A percentile compares a stretch with the other conserved stretches of the same genome.
Evolutionary conservation across 495 filamentous ascomycete genomes (phyloP).

Genomic region (Hypoxylon crocopeplum): DNA sequence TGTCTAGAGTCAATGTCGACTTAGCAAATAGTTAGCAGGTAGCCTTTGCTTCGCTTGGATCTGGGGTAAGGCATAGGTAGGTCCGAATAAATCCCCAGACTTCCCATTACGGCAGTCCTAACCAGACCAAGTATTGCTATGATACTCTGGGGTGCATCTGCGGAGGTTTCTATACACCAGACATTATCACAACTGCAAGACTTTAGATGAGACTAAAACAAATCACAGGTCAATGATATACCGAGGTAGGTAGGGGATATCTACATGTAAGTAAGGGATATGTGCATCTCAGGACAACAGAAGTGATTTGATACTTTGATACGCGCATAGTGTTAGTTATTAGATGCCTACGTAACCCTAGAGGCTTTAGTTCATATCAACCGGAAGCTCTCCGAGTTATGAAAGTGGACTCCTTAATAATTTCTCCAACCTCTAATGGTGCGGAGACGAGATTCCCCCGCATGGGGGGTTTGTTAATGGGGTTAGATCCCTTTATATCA

Average conservation of each 20-base stretch:
- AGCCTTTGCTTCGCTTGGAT: neutral
- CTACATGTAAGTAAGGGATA: too few relatives aligned
- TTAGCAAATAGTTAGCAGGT: too few relatives aligned
- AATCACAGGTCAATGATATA: too few relatives aligned
- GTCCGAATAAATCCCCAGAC: constrained; percentile 19
- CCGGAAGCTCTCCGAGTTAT: neutral
- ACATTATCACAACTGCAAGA: too few relatives aligned
- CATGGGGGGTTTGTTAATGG: constrained; percentile 15
- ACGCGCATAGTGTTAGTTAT: neutral
- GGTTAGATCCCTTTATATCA: constrained; percentile 15
- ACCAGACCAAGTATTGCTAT: neutral
- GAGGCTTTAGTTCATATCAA: too few relatives aligned
- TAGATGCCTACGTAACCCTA: too few relatives aligned
- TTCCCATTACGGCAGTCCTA: neutral
- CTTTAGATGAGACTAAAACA: too few relatives aligned
- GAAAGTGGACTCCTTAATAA: neutral
- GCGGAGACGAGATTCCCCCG: constrained; percentile 27
- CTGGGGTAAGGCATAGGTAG: constrained; percentile 3
- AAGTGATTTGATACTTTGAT: neutral
- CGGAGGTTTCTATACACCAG: too few relatives aligned
- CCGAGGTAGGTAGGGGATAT: too few relatives aligned
- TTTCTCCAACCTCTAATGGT: constrained; percentile 4
- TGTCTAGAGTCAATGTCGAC: too few relatives aligned
- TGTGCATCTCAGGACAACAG: too few relatives aligned
- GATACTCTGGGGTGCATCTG: too few relatives aligned